These are phyloP conservation scores for Chenopodium formosanum DNA, from an alignment of 148 eudicot species.

Conservation along the genomic window DNA sequence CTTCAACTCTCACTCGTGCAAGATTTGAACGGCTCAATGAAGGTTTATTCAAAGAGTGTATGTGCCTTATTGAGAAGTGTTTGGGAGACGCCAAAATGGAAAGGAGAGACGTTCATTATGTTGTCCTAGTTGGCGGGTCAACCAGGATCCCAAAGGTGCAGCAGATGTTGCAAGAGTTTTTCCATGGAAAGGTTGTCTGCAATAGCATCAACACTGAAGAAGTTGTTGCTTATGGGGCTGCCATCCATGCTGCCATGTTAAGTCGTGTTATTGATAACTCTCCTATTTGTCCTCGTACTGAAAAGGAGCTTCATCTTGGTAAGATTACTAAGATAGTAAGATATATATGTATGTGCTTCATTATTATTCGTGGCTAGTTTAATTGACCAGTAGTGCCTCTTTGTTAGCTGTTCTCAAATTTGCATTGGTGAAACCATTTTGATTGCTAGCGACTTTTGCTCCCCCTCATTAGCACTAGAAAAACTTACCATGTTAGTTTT, in stretches of 20 bases:
- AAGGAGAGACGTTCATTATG: constrained; percentile 17
- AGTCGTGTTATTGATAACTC: constrained; percentile 9
- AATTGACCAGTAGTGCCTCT: too few relatives aligned
- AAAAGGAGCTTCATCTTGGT: neutral
- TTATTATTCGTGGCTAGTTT: neutral
- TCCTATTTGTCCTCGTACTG: constrained; percentile 14
- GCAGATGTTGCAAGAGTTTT: constrained; percentile 16
- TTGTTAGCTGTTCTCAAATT: too few relatives aligned
- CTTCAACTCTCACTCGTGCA: constrained; percentile 21
- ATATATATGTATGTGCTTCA: neutral
- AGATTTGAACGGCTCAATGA: constrained; percentile 17
- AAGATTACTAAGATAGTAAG: neutral
- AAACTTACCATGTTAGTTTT: too few relatives aligned
- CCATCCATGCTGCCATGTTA: constrained; percentile 23
- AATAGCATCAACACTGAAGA: constrained; percentile 14
- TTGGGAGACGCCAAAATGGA: constrained; percentile 1
- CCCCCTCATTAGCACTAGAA: too few relatives aligned
- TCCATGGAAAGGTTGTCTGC: constrained; percentile 9
- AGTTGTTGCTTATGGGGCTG: constrained; percentile 33
- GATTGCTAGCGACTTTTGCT: too few relatives aligned
- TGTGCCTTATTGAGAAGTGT: constrained; percentile 4
- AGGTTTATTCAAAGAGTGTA: constrained; percentile 16
- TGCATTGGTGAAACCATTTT: too few relatives aligned
- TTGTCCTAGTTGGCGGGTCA: constrained; percentile 34
- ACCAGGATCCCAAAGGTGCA: constrained; percentile 34